Conservation (phyloP, 2,329 filamentous ascomycete species). For the Exophiala xenobiotica region DNA sequence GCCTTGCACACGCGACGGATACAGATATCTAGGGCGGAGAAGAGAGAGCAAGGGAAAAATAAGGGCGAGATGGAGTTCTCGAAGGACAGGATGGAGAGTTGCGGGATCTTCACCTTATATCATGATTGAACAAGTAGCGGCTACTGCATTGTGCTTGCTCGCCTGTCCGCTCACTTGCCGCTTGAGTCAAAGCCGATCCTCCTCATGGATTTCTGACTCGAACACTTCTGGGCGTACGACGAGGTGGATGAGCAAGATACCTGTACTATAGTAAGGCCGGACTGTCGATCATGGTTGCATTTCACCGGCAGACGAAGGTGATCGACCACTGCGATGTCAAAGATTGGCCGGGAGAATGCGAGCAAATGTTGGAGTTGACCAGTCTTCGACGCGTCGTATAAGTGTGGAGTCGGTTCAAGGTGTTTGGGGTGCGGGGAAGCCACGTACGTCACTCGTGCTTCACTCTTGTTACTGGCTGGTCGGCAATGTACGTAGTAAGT, state of each 20-base stretch:
- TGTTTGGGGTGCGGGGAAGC: slow-evolving; percentile 3
- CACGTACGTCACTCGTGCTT: neutral
- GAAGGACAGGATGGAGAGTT: too few species aligned
- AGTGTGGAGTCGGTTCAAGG: neutral
- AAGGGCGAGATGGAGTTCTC: too few species aligned
- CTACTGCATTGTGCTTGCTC: too few species aligned
- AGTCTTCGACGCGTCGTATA: neutral
- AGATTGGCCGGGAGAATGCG: too few species aligned
- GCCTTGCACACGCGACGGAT: too few species aligned
- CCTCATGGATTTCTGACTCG: neutral
- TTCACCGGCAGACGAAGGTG: neutral
- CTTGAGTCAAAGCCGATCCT: neutral
- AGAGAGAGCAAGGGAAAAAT: too few species aligned
- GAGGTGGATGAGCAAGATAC: too few species aligned
- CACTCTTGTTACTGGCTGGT: neutral
- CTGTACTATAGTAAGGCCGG: neutral
- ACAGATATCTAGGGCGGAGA: too few species aligned
- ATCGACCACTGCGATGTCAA: neutral
- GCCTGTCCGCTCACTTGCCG: neutral
- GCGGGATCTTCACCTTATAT: too few species aligned
- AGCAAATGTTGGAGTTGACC: neutral
- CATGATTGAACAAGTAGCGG: too few species aligned
- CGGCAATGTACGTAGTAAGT: neutral
- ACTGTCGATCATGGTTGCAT: neutral
- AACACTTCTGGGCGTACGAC: neutral